Conservation (phyloP, 345 rosid species). For the Rhodomyrtus tomentosa region DNA sequence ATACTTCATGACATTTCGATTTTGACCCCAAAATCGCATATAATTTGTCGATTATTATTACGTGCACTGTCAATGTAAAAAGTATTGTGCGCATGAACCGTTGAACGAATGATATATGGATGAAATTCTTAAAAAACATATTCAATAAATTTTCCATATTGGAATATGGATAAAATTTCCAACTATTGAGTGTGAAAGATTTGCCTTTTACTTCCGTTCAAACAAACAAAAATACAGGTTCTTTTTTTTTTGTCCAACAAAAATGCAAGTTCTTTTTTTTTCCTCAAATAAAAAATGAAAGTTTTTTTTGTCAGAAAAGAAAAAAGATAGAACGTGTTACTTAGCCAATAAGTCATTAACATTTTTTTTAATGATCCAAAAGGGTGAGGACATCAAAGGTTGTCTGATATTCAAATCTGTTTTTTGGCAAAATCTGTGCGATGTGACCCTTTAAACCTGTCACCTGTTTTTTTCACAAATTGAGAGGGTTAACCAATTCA, state of each 20-base stretch:
- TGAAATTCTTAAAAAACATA: neutral
- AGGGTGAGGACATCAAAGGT: neutral
- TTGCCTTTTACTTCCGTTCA: neutral
- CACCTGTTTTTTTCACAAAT: neutral
- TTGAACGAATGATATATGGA: neutral
- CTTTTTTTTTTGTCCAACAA: no score
- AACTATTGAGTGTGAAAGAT: neutral
- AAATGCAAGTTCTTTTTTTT: no score
- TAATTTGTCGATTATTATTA: neutral
- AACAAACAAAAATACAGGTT: no score
- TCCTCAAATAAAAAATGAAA: no score
- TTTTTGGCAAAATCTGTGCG: neutral
- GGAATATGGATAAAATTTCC: no score
- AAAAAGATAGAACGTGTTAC: no score
- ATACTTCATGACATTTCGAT: neutral
- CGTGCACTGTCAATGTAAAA: neutral
- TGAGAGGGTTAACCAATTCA: neutral
- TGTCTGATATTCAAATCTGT: neutral
- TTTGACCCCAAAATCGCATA: neutral
- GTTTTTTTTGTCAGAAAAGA: no score
- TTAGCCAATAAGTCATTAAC: neutral
- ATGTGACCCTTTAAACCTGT: neutral
- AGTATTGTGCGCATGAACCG: neutral
- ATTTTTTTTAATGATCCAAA: neutral
- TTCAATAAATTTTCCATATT: no score